A percentile compares a stretch with the other conserved stretches of the same genome.
phyloP scores from a whole-genome alignment of 306 rosid species.

The Purshia tridentata region DNA sequence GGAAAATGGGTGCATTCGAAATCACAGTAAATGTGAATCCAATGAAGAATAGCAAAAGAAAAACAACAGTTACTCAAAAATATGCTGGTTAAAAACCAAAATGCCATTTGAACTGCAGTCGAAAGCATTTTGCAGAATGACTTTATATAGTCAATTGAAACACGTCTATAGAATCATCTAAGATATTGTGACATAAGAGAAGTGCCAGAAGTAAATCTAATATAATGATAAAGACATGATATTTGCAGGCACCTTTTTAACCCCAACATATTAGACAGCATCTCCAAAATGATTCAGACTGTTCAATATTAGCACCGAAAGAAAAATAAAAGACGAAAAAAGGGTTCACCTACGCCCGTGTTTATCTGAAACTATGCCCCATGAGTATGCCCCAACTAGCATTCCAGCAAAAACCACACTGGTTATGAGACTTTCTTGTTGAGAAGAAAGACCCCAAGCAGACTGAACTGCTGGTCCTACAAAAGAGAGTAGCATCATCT shows the following conservation, averaged over 20 bases:
- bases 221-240: neutral
- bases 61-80: neutral
- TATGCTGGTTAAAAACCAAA: neutral
- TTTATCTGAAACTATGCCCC: slow-evolving; percentile 91
- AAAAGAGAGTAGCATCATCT: slow-evolving; percentile 95
- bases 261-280: neutral
- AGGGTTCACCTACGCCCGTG: slow-evolving; percentile 69
- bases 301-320: neutral
- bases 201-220: neutral
- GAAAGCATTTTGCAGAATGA: neutral
- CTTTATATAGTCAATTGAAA: neutral
- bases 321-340: neutral
- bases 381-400: slow-evolving; percentile 84
- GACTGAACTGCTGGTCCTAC: slow-evolving; percentile 93
- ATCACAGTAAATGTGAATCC: neutral
- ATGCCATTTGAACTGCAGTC: neutral
- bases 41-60: neutral
- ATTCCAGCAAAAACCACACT: slow-evolving; percentile 85
- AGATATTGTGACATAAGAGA: neutral
- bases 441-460: slow-evolving; percentile 78
- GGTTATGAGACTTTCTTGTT: slow-evolving; percentile 67
- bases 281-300: neutral
- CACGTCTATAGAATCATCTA: neutral
- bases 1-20: slow-evolving; percentile 15
- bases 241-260: neutral